These are phyloP conservation scores for Vitis rotundifolia DNA, from an alignment of 164 flowering plant genomes.

Conservation along the genomic window DNA sequence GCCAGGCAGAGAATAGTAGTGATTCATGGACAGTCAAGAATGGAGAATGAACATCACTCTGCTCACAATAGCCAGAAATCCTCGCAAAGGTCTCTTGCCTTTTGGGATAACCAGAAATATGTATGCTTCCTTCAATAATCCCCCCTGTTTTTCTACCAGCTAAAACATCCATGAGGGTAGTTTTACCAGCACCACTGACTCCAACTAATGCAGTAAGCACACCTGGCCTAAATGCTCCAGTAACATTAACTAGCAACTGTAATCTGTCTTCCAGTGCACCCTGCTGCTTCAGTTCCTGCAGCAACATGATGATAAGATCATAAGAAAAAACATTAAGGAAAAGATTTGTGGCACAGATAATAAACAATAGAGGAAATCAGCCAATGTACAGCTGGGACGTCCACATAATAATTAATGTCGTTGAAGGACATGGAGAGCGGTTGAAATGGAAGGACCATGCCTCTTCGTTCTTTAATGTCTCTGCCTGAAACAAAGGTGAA, in stretches of 20 bases:
- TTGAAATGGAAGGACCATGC: constrained; percentile 1
- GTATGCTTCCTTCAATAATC: no score
- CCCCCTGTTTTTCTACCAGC: not conserved
- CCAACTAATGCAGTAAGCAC: not conserved
- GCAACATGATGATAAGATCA: no score
- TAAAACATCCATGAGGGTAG: constrained; percentile 1
- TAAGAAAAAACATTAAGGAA: not conserved
- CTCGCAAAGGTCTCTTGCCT: constrained; percentile 3
- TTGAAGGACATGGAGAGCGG: not conserved
- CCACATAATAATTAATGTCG: not conserved
- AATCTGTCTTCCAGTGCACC: not conserved
- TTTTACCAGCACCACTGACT: constrained; percentile 3
- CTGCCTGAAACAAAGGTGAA: no score
- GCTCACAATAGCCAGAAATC: not conserved
- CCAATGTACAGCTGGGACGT: not conserved
- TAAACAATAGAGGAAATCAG: not conserved
- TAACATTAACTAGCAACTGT: not conserved
- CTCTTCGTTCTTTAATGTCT: not conserved
- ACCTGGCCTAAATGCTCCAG: not conserved
- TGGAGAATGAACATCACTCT: no score
- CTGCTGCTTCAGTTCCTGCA: not conserved
- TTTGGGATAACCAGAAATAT: no score
- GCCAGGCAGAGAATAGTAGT: not conserved
- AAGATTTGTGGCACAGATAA: not conserved
- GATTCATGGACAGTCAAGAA: not conserved